phyloP scores from a whole-genome alignment of 140 eudicot genomes.

The Anethum foeniculum region DNA sequence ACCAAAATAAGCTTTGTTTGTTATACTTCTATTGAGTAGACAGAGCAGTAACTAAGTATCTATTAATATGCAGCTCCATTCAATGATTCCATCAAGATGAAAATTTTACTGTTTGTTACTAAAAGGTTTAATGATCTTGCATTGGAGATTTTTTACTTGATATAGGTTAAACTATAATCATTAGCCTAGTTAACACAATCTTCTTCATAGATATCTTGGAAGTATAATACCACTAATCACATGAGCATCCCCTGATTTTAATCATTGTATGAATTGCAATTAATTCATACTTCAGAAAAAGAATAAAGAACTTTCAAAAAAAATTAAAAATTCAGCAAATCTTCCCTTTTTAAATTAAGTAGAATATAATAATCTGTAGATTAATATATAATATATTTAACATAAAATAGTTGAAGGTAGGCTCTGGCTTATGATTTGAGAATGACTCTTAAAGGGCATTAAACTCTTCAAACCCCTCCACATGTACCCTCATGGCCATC shows the following conservation, averaged over 20 bases:
- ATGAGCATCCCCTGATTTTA: slow-evolving; percentile 13
- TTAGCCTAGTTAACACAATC: neutral
- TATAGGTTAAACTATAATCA: slow-evolving; percentile 1
- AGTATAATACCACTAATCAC: slow-evolving; percentile 13
- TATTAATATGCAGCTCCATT: neutral
- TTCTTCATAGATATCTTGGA: slow-evolving; percentile 2
- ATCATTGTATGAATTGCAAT: neutral
- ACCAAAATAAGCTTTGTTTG: neutral
- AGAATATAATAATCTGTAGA: slow-evolving; percentile 10
- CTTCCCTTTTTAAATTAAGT: neutral
- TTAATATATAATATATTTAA: slow-evolving; percentile 11
- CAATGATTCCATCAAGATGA: neutral
- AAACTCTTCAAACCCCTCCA: neutral
- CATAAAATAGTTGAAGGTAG: slow-evolving; percentile 32
- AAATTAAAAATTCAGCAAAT: neutral
- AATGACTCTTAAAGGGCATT: slow-evolving; percentile 19
- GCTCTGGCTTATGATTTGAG: slow-evolving; percentile 38
- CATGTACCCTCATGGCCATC: slow-evolving; percentile 22
- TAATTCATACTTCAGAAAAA: neutral
- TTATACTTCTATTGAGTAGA: neutral
- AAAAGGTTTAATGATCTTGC: neutral
- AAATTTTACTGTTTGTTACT: neutral
- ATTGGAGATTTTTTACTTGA: neutral
- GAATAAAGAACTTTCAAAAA: neutral
- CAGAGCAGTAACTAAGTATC: neutral